A percentile compares a stretch with the other conserved stretches of the same genome.
These are phyloP conservation scores for Agrocybe praecox DNA, from an alignment of 768 basidiomycete genomes.

Conservation along the genomic window DNA sequence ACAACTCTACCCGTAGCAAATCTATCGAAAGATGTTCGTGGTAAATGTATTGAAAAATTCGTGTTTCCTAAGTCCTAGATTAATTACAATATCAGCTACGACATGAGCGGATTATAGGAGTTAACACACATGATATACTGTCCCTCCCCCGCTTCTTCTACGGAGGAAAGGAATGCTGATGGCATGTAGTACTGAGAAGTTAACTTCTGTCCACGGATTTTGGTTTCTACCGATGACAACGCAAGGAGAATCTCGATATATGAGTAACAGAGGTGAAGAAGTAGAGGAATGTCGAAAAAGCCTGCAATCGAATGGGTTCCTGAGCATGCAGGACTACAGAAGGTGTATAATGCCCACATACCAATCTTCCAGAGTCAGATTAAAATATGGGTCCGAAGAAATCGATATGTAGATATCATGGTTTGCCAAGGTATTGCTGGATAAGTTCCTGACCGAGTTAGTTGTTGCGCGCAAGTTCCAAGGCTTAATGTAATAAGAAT, in stretches of 20 bases:
- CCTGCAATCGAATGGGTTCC: slow-evolving; percentile 21
- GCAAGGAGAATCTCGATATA: slow-evolving; percentile 88
- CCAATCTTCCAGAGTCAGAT: slow-evolving; percentile 29
- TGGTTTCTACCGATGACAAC: slow-evolving; percentile 96
- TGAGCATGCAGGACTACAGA: not conserved
- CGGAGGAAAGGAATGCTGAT: slow-evolving; percentile 75
- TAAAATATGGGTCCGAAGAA: slow-evolving; percentile 27
- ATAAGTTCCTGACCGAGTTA: not conserved
- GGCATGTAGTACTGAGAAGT: slow-evolving; percentile 57
- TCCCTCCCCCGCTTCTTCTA: slow-evolving; percentile 90
- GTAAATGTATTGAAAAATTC: slow-evolving; percentile 93
- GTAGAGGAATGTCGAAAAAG: slow-evolving; percentile 74
- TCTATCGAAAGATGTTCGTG: slow-evolving; percentile 80
- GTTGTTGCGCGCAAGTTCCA: not conserved
- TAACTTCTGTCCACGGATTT: slow-evolving; percentile 98
- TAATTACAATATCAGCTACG: not conserved
- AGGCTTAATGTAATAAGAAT: too few relatives aligned
- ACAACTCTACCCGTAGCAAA: slow-evolving; percentile 77
- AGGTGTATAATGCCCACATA: slow-evolving; percentile 10
- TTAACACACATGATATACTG: slow-evolving; percentile 87
- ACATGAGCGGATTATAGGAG: not conserved
- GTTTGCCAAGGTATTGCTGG: slow-evolving; percentile 5
- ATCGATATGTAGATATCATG: slow-evolving; percentile 25
- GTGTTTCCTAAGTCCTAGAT: slow-evolving; percentile 93
- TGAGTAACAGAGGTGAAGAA: slow-evolving; percentile 71